Evolutionary conservation across 2,329 filamentous ascomycete species (phyloP).

Genomic region (Fusarium sulawesiense): DNA sequence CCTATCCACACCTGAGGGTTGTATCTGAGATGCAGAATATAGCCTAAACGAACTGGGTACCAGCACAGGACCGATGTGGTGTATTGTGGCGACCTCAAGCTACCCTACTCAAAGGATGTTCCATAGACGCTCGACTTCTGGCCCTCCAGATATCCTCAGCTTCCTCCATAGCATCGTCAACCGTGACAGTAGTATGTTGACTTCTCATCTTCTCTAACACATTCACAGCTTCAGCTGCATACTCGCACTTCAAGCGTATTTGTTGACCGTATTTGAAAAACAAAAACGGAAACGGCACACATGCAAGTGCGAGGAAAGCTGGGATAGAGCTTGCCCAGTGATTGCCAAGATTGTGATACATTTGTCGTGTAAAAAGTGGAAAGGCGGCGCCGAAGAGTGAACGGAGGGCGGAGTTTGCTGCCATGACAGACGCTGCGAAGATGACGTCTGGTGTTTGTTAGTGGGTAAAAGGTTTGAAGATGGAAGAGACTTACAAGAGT

Average conservation of each 20-base stretch:
- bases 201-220: conserved; percentile 1
- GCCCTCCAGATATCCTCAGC: conserved; percentile 15
- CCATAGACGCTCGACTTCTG: neutral
- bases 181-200: neutral
- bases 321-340: conserved; percentile 29
- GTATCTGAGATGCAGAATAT: neutral
- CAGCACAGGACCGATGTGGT: neutral
- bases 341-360: conserved; percentile 11
- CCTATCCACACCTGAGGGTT: no score
- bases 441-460: conserved; percentile 5
- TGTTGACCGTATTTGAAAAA: conserved; percentile 19
- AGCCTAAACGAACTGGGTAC: neutral
- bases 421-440: conserved; percentile 14
- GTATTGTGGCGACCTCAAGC: neutral
- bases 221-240: conserved; percentile 4
- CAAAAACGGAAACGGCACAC: conserved; percentile 16
- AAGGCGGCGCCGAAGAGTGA: conserved; percentile 26
- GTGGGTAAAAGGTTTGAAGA: no score
- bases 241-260: conserved; percentile 13
- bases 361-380: conserved; percentile 20
- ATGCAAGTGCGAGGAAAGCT: conserved; percentile 15
- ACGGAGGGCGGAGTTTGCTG: conserved; percentile 17
- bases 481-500: conserved; percentile 4
- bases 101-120: neutral
- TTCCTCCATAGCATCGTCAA: conserved; percentile 6